A percentile compares a stretch with the other conserved stretches of the same genome.
These are phyloP conservation scores for Arthrobotrys pseudoclavata DNA, from an alignment of 2,329 filamentous ascomycete species.

Conservation along the genomic window DNA sequence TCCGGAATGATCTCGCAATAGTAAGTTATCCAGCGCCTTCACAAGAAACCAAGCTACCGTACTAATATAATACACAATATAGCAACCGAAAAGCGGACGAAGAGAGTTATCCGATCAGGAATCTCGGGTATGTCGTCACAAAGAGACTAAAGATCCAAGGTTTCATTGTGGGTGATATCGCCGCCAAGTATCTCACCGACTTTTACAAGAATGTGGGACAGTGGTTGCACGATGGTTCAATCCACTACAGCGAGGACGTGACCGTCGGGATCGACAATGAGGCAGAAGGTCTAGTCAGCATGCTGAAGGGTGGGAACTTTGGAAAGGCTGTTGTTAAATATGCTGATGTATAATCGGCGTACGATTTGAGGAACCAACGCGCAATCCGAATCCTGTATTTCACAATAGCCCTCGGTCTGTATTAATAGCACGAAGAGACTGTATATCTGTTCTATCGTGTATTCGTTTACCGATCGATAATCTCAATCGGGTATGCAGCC, in stretches of 20 bases:
- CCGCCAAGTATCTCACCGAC: slow-evolving; percentile 71
- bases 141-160: slow-evolving; percentile 80
- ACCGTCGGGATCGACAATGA: slow-evolving; percentile 84
- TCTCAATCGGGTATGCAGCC: slow-evolving; percentile 68
- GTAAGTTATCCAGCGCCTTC: slow-evolving; percentile 69
- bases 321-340: slow-evolving; percentile 84
- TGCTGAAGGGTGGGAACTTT: slow-evolving; percentile 84
- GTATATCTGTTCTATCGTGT: neutral
- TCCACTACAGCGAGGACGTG: slow-evolving; percentile 78
- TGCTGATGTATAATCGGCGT: slow-evolving; percentile 17
- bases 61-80: neutral
- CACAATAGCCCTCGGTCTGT: neutral
- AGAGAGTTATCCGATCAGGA: slow-evolving; percentile 76
- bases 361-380: neutral
- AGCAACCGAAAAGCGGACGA: slow-evolving; percentile 65
- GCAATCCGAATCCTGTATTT: neutral
- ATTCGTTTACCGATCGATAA: slow-evolving; percentile 65
- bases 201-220: slow-evolving; percentile 81
- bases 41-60: neutral
- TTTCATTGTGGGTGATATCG: slow-evolving; percentile 77
- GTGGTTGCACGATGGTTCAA: slow-evolving; percentile 81
- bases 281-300: slow-evolving; percentile 78
- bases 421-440: neutral
- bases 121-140: slow-evolving; percentile 74
- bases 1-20: slow-evolving; percentile 83